These are phyloP conservation scores for Lentinula sp. DNA, from an alignment of 768 basidiomycete genomes.

Conservation along the genomic window DNA sequence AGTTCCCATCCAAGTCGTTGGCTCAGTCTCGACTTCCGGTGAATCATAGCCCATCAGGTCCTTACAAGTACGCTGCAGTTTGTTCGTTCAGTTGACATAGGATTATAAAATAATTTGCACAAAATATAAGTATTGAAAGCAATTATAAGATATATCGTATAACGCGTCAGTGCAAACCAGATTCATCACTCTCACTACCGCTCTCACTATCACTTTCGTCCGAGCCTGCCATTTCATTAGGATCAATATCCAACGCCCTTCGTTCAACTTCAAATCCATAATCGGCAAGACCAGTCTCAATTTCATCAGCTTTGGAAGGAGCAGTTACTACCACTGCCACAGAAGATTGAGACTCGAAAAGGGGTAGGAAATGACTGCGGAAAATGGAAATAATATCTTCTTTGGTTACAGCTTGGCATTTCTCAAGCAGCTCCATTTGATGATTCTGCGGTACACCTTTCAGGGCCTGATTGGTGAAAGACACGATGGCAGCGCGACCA, in stretches of 20 bases:
- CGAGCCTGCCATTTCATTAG: slow-evolving; percentile 39
- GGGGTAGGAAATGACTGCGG: slow-evolving; percentile 70
- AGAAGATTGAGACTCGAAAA: slow-evolving; percentile 75
- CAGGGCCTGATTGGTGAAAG: slow-evolving; percentile 89
- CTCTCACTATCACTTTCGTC: slow-evolving; percentile 27
- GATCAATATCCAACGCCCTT: slow-evolving; percentile 58
- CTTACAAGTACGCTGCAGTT: background rate
- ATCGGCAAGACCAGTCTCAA: slow-evolving; percentile 53
- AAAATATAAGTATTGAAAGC: background rate
- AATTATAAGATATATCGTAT: background rate
- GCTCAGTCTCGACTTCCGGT: slow-evolving; percentile 4
- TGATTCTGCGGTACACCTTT: slow-evolving; percentile 74
- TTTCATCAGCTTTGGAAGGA: slow-evolving; percentile 71
- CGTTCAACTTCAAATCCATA: slow-evolving; percentile 80
- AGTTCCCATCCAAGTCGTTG: slow-evolving; percentile 56
- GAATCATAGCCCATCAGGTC: too few relatives aligned
- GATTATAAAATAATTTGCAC: background rate
- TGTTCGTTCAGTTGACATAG: background rate
- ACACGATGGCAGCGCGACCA: slow-evolving; percentile 74
- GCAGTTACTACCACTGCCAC: slow-evolving; percentile 80
- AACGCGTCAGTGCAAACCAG: slow-evolving; percentile 11
- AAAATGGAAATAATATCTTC: slow-evolving; percentile 69
- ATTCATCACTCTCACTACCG: slow-evolving; percentile 21
- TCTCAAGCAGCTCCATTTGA: slow-evolving; percentile 70
- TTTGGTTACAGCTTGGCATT: slow-evolving; percentile 75